These are phyloP conservation scores for Trichomonas tenax DNA, from an alignment of 208 protist species.

Conservation along the genomic window DNA sequence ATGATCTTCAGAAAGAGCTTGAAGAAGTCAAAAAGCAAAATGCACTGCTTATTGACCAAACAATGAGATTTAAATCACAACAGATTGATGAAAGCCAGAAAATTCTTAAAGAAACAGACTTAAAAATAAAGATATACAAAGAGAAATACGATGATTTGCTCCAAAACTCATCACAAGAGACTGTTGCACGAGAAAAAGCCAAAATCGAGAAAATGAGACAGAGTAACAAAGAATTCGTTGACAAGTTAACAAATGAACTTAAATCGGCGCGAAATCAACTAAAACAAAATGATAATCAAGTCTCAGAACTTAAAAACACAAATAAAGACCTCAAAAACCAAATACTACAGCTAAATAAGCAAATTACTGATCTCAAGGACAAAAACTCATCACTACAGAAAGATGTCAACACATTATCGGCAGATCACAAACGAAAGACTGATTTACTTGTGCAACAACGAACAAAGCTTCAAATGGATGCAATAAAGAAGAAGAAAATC, in stretches of 20 bases:
- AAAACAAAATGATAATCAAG: neutral
- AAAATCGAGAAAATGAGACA: neutral
- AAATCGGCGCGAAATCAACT: neutral
- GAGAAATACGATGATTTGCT: neutral
- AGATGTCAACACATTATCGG: neutral
- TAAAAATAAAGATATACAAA: neutral
- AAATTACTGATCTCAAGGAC: neutral
- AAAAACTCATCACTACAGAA: neutral
- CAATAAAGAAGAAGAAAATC: neutral
- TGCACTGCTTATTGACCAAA: neutral
- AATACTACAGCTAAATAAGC: neutral
- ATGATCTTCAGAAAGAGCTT: neutral
- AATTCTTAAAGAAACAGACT: neutral
- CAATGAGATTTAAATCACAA: neutral
- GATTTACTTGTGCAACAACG: neutral
- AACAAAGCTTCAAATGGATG: neutral
- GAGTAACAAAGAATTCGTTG: neutral
- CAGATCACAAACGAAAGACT: neutral
- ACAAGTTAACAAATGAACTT: neutral
- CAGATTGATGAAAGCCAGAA: neutral
- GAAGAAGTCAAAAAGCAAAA: neutral
- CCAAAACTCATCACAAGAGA: neutral
- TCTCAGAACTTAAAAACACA: neutral
- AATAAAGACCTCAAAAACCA: neutral
- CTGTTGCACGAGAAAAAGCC: neutral